Evolutionary conservation across 768 basidiomycete genomes (phyloP).

Genomic region (Lactarius hengduanensis): DNA sequence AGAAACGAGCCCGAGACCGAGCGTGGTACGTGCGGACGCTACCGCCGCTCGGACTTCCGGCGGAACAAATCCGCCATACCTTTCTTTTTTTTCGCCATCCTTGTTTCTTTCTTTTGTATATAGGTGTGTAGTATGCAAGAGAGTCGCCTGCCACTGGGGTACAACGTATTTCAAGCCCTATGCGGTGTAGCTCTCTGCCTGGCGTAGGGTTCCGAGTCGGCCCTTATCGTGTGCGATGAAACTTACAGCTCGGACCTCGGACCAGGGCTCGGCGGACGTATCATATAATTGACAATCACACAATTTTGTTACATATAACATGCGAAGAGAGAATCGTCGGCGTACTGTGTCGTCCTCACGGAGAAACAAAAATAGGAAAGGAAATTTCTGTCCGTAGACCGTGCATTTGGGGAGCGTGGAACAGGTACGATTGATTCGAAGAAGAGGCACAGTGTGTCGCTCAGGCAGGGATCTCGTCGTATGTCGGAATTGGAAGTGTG

Average conservation of each 20-base stretch:
- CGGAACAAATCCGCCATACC: no score
- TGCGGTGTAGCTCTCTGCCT: no score
- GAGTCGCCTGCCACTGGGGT: no score
- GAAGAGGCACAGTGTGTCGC: not conserved
- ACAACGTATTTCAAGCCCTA: no score
- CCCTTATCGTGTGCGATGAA: not conserved
- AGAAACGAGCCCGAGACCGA: no score
- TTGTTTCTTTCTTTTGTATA: no score
- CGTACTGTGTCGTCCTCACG: not conserved
- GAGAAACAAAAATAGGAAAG: not conserved
- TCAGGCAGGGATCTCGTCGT: not conserved
- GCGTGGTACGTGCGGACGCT: no score
- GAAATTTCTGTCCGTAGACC: no score
- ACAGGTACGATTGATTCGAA: not conserved
- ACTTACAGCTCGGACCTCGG: no score
- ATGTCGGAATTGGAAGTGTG: not conserved
- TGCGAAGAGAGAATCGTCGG: not conserved
- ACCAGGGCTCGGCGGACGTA: not conserved
- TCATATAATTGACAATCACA: not conserved
- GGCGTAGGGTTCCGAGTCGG: not conserved
- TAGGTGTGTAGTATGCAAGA: no score
- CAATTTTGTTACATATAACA: not conserved
- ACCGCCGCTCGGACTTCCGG: no score
- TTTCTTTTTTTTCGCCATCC: no score
- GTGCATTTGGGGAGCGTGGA: not conserved